These are phyloP conservation scores for Alternaria sp. DNA, from an alignment of 2,329 filamentous ascomycete genomes.

Conservation along the genomic window DNA sequence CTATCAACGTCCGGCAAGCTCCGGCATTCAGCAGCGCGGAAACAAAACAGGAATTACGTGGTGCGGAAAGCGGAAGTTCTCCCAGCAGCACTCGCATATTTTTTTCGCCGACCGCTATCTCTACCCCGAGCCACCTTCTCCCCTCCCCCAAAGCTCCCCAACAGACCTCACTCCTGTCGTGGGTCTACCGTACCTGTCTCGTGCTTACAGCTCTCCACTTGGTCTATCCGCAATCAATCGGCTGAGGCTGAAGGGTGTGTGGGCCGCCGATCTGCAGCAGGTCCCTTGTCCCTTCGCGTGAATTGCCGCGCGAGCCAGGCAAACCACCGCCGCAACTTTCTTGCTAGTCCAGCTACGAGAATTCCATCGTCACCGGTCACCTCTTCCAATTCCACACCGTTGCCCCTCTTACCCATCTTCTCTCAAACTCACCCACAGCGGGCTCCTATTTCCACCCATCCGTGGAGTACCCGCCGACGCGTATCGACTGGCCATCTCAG, in stretches of 20 bases:
- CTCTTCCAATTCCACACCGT: slow-evolving; percentile 28
- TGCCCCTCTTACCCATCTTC: slow-evolving; percentile 17
- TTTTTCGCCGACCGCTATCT: slow-evolving; percentile 36
- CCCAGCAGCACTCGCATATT: slow-evolving; percentile 31
- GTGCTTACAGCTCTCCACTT: slow-evolving; percentile 47
- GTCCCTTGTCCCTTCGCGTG: slow-evolving; percentile 47
- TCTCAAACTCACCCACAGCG: slow-evolving; percentile 26
- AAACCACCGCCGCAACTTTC: slow-evolving; percentile 32
- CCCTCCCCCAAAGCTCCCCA: slow-evolving; percentile 29
- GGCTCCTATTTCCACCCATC: slow-evolving; percentile 31
- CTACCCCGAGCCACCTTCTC: slow-evolving; percentile 23
- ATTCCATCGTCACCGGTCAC: slow-evolving; percentile 24
- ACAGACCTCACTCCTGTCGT: slow-evolving; percentile 30
- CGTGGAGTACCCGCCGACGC: slow-evolving; percentile 34
- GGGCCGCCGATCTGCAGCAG: slow-evolving; percentile 48
- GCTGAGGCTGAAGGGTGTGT: slow-evolving; percentile 49
- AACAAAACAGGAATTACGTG: slow-evolving; percentile 35
- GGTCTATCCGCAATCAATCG: slow-evolving; percentile 45
- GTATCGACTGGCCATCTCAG: slow-evolving; percentile 33
- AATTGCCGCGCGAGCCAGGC: slow-evolving; percentile 43
- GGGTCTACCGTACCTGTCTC: slow-evolving; percentile 44
- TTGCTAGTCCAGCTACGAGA: slow-evolving; percentile 25
- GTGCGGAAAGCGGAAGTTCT: slow-evolving; percentile 38
- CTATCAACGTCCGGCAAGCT: slow-evolving; percentile 33
- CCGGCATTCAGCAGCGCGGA: slow-evolving; percentile 35